phyloP scores from a whole-genome alignment of 2,329 filamentous ascomycete species.

The Neofusicoccum sp. region DNA sequence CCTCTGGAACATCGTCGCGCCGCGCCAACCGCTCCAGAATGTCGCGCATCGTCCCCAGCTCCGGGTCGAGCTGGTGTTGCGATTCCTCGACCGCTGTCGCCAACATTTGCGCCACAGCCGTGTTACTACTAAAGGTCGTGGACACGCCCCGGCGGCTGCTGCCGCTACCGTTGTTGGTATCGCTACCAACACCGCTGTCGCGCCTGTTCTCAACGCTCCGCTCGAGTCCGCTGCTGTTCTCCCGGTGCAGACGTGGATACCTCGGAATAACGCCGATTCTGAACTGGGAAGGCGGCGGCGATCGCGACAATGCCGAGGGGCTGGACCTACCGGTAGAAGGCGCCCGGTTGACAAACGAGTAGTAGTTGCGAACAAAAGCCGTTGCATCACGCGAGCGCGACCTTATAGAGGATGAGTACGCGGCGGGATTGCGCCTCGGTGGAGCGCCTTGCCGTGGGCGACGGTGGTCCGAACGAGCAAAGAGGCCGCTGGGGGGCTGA shows the following conservation, averaged over 20 bases:
- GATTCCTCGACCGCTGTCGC: not conserved
- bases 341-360: conserved; percentile 23
- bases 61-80: conserved; percentile 32
- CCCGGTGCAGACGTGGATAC: not conserved
- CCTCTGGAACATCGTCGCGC: conserved; percentile 76
- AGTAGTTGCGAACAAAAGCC: conserved; percentile 34
- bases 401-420: conserved; percentile 33
- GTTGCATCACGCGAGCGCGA: conserved; percentile 33
- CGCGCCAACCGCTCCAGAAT: conserved; percentile 71
- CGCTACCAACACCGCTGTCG: conserved; percentile 4
- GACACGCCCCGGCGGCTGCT: not conserved
- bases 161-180: not conserved
- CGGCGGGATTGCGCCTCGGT: conserved; percentile 31
- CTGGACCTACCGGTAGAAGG: not conserved
- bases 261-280: not conserved
- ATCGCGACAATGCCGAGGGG: not conserved
- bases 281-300: not conserved
- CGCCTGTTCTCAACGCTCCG: conserved; percentile 7
- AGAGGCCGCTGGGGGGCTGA: conserved; percentile 20
- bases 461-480: not conserved
- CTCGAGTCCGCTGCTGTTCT: conserved; percentile 6
- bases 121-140: not conserved
- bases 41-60: conserved; percentile 67
- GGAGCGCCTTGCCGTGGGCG: conserved; percentile 26
- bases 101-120: not conserved